Evolutionary conservation across 2,329 filamentous ascomycete genomes (phyloP).

Genomic region (Microcyclospora tardicrescens): DNA sequence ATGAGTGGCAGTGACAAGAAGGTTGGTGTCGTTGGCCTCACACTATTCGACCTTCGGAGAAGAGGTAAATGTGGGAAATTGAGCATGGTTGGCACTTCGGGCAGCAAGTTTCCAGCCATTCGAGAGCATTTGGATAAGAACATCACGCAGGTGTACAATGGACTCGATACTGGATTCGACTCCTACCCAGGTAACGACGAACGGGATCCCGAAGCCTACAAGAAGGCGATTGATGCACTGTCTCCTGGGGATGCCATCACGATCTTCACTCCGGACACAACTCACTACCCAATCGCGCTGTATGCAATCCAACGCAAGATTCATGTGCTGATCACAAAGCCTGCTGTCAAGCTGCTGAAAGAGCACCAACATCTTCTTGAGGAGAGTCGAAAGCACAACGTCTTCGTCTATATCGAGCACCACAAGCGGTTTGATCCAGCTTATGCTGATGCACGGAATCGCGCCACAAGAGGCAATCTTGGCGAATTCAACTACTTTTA

Average conservation of each 20-base stretch:
- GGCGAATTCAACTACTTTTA: conserved; percentile 99
- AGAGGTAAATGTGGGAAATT: conserved; percentile 78
- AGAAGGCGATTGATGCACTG: conserved; percentile 72
- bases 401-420: conserved; percentile 89
- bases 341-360: conserved; percentile 70
- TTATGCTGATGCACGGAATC: conserved; percentile 74
- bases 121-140: conserved; percentile 76
- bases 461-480: conserved; percentile 49
- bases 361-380: conserved; percentile 67
- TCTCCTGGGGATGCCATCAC: conserved; percentile 77
- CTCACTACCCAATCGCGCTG: conserved; percentile 80
- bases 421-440: conserved; percentile 94
- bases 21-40: conserved; percentile 82
- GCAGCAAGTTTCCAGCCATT: conserved; percentile 82
- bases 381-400: conserved; percentile 58
- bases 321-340: conserved; percentile 90
- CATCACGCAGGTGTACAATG: conserved; percentile 78
- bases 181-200: conserved; percentile 66
- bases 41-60: conserved; percentile 75
- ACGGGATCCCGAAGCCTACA: conserved; percentile 72
- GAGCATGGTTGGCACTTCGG: conserved; percentile 81
- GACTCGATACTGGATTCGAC: conserved; percentile 71
- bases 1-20: conserved; percentile 89
- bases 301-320: conserved; percentile 81
- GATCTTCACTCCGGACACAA: conserved; percentile 90